Evolutionary conservation across 306 rosid genomes (phyloP).

Genomic region (Trifolium dubium): DNA sequence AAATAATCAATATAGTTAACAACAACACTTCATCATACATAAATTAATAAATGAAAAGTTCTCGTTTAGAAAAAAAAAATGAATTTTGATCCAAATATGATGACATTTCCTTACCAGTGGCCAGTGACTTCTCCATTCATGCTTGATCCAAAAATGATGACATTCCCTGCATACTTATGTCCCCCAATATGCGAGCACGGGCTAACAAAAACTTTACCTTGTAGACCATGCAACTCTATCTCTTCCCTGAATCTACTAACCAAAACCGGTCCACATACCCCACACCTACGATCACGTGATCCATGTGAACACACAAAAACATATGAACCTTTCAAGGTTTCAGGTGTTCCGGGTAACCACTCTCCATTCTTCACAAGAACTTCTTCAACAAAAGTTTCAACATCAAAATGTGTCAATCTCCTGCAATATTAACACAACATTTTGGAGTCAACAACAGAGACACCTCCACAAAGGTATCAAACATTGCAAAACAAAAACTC

Average conservation of each 20-base stretch:
- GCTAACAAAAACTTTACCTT: constrained; percentile 80
- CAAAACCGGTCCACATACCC: constrained; percentile 91
- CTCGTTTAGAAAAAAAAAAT: not conserved
- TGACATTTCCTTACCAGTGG: constrained; percentile 92
- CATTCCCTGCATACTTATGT: constrained; percentile 89
- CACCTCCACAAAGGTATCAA: constrained; percentile 1
- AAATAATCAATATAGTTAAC: constrained; percentile 30
- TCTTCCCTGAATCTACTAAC: constrained; percentile 79
- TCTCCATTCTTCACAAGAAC: constrained; percentile 94
- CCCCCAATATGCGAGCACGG: constrained; percentile 98
- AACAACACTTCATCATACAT: not conserved
- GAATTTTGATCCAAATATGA: constrained; percentile 63
- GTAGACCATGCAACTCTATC: constrained; percentile 70
- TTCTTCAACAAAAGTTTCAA: constrained; percentile 95
- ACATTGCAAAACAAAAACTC: constrained; percentile 15
- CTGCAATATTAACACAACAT: constrained; percentile 52
- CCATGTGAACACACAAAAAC: constrained; percentile 91
- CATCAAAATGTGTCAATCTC: constrained; percentile 96
- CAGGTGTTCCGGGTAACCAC: constrained; percentile 95
- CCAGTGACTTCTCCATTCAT: constrained; percentile 72
- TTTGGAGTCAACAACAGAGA: constrained; percentile 2
- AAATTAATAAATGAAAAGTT: not conserved
- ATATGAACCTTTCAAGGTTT: constrained; percentile 68
- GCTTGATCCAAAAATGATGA: constrained; percentile 72
- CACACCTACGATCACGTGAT: constrained; percentile 92